Conservation (phyloP, 768 basidiomycete species). For the Dentipellis sp. region DNA sequence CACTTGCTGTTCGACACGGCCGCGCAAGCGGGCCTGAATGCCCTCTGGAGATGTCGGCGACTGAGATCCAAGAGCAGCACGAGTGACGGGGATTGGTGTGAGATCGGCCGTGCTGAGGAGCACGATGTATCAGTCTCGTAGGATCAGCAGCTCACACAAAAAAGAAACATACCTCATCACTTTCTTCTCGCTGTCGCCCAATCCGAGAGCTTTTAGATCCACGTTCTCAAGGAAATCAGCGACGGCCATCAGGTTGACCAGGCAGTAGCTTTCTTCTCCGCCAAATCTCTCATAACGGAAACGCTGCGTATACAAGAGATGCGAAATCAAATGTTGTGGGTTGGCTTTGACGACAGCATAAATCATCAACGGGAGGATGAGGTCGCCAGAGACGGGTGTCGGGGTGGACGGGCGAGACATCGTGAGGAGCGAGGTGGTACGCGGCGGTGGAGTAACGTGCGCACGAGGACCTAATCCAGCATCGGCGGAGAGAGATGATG, state of each 20-base stretch:
- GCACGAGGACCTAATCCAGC: neutral
- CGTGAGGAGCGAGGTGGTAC: slow-evolving; percentile 2
- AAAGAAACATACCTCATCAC: slow-evolving; percentile 43
- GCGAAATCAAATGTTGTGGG: slow-evolving; percentile 69
- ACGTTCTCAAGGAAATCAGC: slow-evolving; percentile 95
- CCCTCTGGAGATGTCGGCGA: slow-evolving; percentile 35
- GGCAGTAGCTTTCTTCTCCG: slow-evolving; percentile 87
- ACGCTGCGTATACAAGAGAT: slow-evolving; percentile 55
- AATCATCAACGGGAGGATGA: slow-evolving; percentile 89
- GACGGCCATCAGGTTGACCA: slow-evolving; percentile 92
- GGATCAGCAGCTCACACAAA: neutral
- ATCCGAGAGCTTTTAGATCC: slow-evolving; percentile 62
- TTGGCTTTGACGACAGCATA: slow-evolving; percentile 92
- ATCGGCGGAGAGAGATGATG: neutral
- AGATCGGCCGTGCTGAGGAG: slow-evolving; percentile 60
- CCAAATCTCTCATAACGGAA: slow-evolving; percentile 48
- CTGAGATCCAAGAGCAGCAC: slow-evolving; percentile 36
- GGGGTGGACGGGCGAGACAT: slow-evolving; percentile 18
- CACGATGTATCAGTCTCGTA: neutral
- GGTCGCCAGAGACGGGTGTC: slow-evolving; percentile 72
- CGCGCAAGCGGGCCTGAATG: slow-evolving; percentile 49
- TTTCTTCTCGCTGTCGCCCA: slow-evolving; percentile 49
- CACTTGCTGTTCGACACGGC: slow-evolving; percentile 72
- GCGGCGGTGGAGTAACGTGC: neutral
- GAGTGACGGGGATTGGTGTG: slow-evolving; percentile 67